Percentiles rank a stretch among this genome's conserved stretches.
These are phyloP conservation scores for Aspergillus tamarii DNA, from an alignment of 2,329 filamentous ascomycete species.

Conservation along the genomic window DNA sequence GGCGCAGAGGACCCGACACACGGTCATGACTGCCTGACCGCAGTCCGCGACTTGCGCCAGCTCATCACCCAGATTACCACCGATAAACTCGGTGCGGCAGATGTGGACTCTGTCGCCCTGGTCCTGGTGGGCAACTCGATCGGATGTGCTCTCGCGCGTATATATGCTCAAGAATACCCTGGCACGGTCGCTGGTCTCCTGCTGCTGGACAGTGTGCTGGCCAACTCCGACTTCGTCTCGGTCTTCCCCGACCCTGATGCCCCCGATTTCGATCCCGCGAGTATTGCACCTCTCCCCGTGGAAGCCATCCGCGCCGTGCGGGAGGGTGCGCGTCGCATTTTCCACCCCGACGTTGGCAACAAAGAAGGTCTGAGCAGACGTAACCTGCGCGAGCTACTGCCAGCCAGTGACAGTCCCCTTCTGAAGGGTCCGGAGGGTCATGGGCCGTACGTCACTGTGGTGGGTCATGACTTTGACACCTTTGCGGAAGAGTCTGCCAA, in stretches of 20 bases:
- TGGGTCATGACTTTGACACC: slow-evolving; percentile 57
- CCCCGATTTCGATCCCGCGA: slow-evolving; percentile 45
- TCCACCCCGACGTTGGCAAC: slow-evolving; percentile 56
- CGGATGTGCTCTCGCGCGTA: slow-evolving; percentile 56
- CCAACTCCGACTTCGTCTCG: slow-evolving; percentile 59
- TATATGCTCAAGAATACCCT: slow-evolving; percentile 55
- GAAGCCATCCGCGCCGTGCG: slow-evolving; percentile 41
- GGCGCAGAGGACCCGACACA: slow-evolving; percentile 29
- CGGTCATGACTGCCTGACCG: background rate
- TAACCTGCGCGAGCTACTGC: slow-evolving; percentile 49
- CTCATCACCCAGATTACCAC: slow-evolving; percentile 46
- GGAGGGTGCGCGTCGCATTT: slow-evolving; percentile 41
- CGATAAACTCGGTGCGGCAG: slow-evolving; percentile 28
- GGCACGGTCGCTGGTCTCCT: slow-evolving; percentile 51
- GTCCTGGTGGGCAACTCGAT: slow-evolving; percentile 57
- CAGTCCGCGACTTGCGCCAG: slow-evolving; percentile 43
- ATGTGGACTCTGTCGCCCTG: slow-evolving; percentile 35
- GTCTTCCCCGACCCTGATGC: slow-evolving; percentile 60
- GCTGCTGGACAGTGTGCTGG: slow-evolving; percentile 62
- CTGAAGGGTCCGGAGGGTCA: slow-evolving; percentile 42
- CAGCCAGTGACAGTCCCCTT: slow-evolving; percentile 46
- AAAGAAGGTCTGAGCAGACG: slow-evolving; percentile 55
- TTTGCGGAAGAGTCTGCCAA: slow-evolving; percentile 53
- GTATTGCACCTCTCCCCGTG: slow-evolving; percentile 40
- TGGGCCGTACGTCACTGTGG: slow-evolving; percentile 51